Evolutionary conservation across 2,329 filamentous ascomycete genomes (phyloP), one percentile per base, ranked within the genome.

Genomic region (Chaetomiaceae sp.): DNA sequence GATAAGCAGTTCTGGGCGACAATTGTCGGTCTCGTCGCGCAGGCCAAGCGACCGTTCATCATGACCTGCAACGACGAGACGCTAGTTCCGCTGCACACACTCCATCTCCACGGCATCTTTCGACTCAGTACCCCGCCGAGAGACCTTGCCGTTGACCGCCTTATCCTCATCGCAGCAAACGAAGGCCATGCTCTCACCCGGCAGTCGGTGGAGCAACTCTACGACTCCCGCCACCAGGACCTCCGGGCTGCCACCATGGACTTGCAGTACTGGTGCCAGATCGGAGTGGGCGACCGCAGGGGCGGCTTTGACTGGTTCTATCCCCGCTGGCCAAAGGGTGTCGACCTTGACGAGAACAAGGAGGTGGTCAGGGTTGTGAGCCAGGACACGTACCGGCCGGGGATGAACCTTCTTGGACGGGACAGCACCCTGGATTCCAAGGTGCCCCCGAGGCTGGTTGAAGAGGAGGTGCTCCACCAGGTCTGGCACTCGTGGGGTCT

Each of bases 261-360:
- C 57, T 78, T 99, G 25, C 86, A 95, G 66, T 94, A 95, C 66
- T 99, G 92, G 92, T 99, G 95, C 67, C 94, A 99, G 68, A 91
- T 97, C 71, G 90, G 87, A 0, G 83, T 99, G 9, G 95, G 94
- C 5, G 94, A 96, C 66, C 77, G 83, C n/a, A 88, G 88, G 61
- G 88, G 88, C 19, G 92, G 94, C 0, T 80, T 95, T 40, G 88
- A 92, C 63, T 99, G 95, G 92, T 89, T 95, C 63, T 84, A 87
- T 61, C 82, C 86, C 44, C 80, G 86, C 53, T 92, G 85, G 83
- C 88, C 89, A 8, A 80, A 78, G 40, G 88, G 88, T 0, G 77
- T 77, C 22, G 88, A 92, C 63, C 64, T 85, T 3, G 85, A 92
- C 62, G 74, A 80, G 48, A 69, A 84, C 40, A 85, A 87, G 2